Conservation (phyloP, 345 rosid species). For the Odontarrhena argentea region DNA sequence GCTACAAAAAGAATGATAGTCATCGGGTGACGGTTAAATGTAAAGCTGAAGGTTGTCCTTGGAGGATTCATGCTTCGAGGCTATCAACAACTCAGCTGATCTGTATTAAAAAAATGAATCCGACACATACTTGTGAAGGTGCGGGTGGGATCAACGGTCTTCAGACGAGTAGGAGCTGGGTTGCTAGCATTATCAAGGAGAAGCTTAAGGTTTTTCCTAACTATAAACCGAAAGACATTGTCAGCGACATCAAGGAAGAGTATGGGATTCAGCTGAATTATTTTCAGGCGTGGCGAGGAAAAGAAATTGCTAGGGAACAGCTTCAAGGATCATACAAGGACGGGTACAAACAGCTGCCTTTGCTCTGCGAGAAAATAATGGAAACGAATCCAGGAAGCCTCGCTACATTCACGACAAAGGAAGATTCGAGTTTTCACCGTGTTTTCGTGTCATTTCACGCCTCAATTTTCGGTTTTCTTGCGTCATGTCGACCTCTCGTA, state of each 20-base stretch:
- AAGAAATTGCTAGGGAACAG: slow-evolving; percentile 94
- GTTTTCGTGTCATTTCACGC: slow-evolving; percentile 87
- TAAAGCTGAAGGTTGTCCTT: slow-evolving; percentile 94
- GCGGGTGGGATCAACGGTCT: slow-evolving; percentile 66
- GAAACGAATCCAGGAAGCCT: slow-evolving; percentile 87
- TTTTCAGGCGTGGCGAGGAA: slow-evolving; percentile 97
- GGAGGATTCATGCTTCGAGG: slow-evolving; percentile 96
- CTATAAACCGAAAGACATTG: slow-evolving; percentile 95
- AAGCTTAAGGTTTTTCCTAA: slow-evolving; percentile 76
- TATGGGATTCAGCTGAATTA: slow-evolving; percentile 88
- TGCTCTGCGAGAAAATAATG: slow-evolving; percentile 79
- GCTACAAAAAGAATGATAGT: slow-evolving; percentile 92
- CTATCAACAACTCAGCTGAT: slow-evolving; percentile 85
- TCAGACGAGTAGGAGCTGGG: slow-evolving; percentile 94
- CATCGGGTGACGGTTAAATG: slow-evolving; percentile 95
- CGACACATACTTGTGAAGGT: slow-evolving; percentile 87
- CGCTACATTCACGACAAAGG: slow-evolving; percentile 79
- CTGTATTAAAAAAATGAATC: slow-evolving; percentile 88
- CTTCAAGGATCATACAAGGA: slow-evolving; percentile 94
- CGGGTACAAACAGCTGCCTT: slow-evolving; percentile 79
- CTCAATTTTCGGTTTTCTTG: slow-evolving; percentile 68
- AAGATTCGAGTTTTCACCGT: slow-evolving; percentile 94
- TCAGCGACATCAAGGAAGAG: slow-evolving; percentile 78
- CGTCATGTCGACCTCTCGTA: slow-evolving; percentile 88
- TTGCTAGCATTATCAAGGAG: slow-evolving; percentile 91